Evolutionary conservation across 371 early-diverging fungal species (phyloP).

Genomic region (Gilbertella persicaria): DNA sequence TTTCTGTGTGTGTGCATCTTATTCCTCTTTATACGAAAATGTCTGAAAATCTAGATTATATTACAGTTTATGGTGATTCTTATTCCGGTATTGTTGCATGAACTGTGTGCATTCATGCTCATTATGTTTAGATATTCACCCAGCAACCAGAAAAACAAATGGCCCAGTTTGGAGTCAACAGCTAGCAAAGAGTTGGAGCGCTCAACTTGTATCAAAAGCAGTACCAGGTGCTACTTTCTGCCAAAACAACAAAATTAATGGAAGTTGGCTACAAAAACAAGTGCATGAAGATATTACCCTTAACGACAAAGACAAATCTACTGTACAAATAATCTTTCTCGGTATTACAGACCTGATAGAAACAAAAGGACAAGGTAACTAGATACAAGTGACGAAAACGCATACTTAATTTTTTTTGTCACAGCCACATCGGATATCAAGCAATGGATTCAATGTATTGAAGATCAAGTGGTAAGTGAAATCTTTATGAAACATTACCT

Average conservation of each 20-base stretch:
- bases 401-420: neutral
- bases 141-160: constrained; percentile 29
- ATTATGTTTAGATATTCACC: constrained; percentile 8
- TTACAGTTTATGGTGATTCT: constrained; percentile 34
- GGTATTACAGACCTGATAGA: constrained; percentile 38
- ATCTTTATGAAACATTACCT: neutral
- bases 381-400: neutral
- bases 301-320: constrained; percentile 3
- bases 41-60: constrained; percentile 6
- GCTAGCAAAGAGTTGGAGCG: constrained; percentile 31
- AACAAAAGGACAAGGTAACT: constrained; percentile 15
- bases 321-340: constrained; percentile 36
- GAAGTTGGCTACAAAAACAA: constrained; percentile 21
- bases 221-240: constrained; percentile 30
- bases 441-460: constrained; percentile 29
- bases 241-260: constrained; percentile 5
- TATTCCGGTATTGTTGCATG: constrained; percentile 25
- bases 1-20: neutral
- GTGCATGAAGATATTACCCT: constrained; percentile 1
- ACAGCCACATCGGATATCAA: neutral
- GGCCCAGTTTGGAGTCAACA: constrained; percentile 47
- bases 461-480: constrained; percentile 32
- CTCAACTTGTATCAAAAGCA: constrained; percentile 32
- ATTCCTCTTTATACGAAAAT: neutral
- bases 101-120: neutral